Evolutionary conservation across 305 asterid genomes (phyloP), one percentile per base, ranked within the genome.

Genomic region (Nicotiana rustica): DNA sequence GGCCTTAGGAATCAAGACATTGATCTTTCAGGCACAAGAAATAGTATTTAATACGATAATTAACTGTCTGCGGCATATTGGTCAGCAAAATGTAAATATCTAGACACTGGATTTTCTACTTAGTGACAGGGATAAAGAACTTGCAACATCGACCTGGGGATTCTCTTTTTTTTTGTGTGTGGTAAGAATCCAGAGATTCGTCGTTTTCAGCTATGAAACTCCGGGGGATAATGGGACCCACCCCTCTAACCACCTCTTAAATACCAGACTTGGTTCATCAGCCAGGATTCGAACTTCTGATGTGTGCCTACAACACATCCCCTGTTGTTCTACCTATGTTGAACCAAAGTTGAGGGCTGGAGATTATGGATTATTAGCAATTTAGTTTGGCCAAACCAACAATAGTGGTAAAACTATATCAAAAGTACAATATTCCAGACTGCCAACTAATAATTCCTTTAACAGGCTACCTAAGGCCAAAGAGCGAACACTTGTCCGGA

Each of bases 21-120:
- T 13, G 79, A 47, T 47, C 79, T 47, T 73, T 71, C 79, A 71
- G 21, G 79, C 62, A 71, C 79, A 71, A 47, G 35, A 71, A 49
- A 71, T 35, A 71, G 41, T 71, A 71, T 71, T 47, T 13, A 71
- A 75, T 75, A 75, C 25, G 44, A 75, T 4, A 52, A 75, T 25
- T 13, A 75, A 75, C 47, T 7, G 44, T 75, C 21, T 75, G 47
- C 64, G 55, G 64, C 79, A 29, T 75, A 75, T 56, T 75, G 38
- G 12, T 60, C 62, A 71, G 79, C 6, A 69, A 7, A 0, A 65
- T 31, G 13, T 29, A 65, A 5, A 31, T 66, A 14, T 66, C 29
- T n/a, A 59, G 65, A 59, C 65, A 59, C 18, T n/a, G 19, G 52
- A 44, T 44, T 68, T 68, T 68, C 17, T 17, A 68, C 76, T n/a